Evolutionary conservation across 352 stramenopile genomes (phyloP).

Genomic region (Plasmopara halstedii): DNA sequence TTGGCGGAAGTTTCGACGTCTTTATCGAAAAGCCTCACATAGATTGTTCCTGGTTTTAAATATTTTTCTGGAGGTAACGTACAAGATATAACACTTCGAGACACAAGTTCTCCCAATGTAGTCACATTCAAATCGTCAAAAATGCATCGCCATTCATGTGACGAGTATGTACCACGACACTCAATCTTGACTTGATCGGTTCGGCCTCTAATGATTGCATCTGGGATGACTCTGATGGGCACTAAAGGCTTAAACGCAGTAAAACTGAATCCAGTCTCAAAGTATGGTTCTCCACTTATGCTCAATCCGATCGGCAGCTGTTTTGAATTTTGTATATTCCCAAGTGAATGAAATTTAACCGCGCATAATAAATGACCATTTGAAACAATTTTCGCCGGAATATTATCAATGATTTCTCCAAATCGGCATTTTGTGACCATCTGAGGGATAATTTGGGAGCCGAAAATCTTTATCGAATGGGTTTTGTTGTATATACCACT

Average conservation of each 20-base stretch:
- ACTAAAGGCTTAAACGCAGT: constrained; percentile 15
- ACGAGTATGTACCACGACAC: constrained; percentile 13
- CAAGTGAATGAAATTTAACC: constrained; percentile 9
- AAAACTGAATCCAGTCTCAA: constrained; percentile 29
- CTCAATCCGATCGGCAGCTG: constrained; percentile 22
- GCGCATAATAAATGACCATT: constrained; percentile 9
- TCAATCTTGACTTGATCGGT: constrained; percentile 20
- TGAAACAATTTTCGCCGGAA: constrained; percentile 14
- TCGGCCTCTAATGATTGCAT: constrained; percentile 16
- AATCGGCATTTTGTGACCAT: constrained; percentile 23
- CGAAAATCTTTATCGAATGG: constrained; percentile 14
- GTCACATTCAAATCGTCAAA: constrained; percentile 24
- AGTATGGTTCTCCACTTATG: constrained; percentile 18
- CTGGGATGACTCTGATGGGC: constrained; percentile 13
- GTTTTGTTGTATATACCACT: constrained; percentile 19
- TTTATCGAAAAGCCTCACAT: constrained; percentile 12
- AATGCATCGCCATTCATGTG: constrained; percentile 18
- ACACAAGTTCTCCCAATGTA: constrained; percentile 20
- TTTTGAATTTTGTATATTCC: not conserved
- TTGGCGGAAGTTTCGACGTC: constrained; percentile 21
- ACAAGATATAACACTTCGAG: constrained; percentile 15
- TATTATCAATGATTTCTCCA: constrained; percentile 7
- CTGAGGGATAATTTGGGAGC: constrained; percentile 13
- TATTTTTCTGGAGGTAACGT: not conserved
- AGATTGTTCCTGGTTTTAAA: constrained; percentile 8